A percentile compares a stretch with the other conserved stretches of the same genome.
phyloP scores from a whole-genome alignment of 106 monocot species.

The Allium fistulosum region DNA sequence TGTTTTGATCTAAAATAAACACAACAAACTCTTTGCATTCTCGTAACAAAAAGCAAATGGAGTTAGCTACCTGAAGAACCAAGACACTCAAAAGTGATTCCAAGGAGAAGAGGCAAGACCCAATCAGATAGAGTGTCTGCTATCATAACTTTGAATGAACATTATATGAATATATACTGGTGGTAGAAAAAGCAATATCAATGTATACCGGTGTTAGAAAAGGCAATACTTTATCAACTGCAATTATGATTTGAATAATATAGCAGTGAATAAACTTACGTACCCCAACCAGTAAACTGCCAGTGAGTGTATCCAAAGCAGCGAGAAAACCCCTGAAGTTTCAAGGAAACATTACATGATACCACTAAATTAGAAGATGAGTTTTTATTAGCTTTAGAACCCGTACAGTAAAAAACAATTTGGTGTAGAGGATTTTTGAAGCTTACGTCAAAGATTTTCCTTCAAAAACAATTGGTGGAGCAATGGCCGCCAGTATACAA shows the following conservation, averaged over 20 bases:
- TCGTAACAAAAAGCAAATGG: too few species aligned
- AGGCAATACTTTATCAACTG: too few species aligned
- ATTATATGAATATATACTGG: neutral
- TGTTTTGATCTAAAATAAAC: too few species aligned
- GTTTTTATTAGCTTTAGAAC: neutral
- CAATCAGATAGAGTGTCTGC: slow-evolving; percentile 51
- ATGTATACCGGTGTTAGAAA: too few species aligned
- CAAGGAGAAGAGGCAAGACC: slow-evolving; percentile 40
- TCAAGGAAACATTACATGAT: neutral
- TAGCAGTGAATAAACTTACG: slow-evolving; percentile 1
- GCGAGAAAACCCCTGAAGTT: slow-evolving; percentile 78
- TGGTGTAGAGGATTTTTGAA: too few species aligned
- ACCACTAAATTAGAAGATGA: neutral
- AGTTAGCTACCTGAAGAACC: slow-evolving; percentile 43
- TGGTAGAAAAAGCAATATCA: too few species aligned
- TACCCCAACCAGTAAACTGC: slow-evolving; percentile 71
- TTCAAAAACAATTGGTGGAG: slow-evolving; percentile 64
- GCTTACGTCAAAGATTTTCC: slow-evolving; percentile 72
- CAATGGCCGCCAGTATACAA: slow-evolving; percentile 65
- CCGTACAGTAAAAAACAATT: neutral
- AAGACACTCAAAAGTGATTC: slow-evolving; percentile 38
- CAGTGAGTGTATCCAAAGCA: slow-evolving; percentile 70
- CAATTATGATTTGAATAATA: too few species aligned
- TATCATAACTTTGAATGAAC: neutral
- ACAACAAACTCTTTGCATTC: too few species aligned